phyloP scores from a whole-genome alignment of 257 asterid species.

The Paulownia fortunei region DNA sequence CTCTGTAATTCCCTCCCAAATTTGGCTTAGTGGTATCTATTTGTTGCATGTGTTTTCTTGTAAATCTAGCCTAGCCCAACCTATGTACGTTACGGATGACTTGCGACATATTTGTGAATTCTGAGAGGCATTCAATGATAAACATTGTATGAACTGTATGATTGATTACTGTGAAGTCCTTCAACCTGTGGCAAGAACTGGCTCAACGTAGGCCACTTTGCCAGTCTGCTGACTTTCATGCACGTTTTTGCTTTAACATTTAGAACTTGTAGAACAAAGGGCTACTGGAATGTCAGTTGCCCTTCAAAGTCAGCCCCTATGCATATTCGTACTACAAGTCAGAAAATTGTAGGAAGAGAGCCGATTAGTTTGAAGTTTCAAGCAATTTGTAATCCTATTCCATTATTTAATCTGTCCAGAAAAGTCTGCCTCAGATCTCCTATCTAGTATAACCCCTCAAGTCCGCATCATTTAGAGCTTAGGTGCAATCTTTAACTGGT shows the following conservation, averaged over 20 bases:
- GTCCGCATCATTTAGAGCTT: no score
- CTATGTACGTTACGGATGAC: constrained; percentile 12
- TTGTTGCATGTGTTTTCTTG: constrained; percentile 1
- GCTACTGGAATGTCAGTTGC: no score
- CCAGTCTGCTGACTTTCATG: no score
- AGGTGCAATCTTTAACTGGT: no score
- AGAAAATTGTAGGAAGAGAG: neutral
- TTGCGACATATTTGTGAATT: neutral
- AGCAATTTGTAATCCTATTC: no score
- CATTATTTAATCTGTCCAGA: no score
- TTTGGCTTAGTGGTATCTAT: constrained; percentile 11
- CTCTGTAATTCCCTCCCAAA: neutral
- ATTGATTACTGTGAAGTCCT: neutral
- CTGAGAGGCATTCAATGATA: neutral
- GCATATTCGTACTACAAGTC: no score
- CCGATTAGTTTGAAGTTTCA: neutral
- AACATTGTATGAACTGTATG: neutral
- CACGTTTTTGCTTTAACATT: neutral
- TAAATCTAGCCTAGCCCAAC: constrained; percentile 16
- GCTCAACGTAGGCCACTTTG: no score
- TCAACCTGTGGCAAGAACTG: neutral
- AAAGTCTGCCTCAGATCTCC: no score
- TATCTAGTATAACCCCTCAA: no score
- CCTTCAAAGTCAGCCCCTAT: no score
- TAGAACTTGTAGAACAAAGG: no score